phyloP scores from a whole-genome alignment of 495 filamentous ascomycete species.

The Penicillium canescens region DNA sequence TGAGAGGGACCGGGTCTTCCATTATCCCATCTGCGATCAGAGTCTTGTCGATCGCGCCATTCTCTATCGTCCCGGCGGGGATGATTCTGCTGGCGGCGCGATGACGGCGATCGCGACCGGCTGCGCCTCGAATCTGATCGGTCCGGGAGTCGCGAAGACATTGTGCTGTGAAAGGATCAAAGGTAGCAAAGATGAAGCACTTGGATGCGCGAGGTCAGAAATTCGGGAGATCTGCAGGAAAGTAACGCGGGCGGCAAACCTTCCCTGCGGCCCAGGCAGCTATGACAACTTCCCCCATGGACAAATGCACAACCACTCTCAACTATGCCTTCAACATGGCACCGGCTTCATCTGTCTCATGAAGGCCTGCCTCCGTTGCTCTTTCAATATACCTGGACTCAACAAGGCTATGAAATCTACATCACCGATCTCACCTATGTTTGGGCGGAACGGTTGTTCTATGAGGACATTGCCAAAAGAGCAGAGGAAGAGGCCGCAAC shows the following conservation, averaged over 20 bases:
- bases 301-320: background rate
- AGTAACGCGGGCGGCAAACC: conserved; percentile 32
- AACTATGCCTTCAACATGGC: conserved; percentile 44
- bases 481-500: conserved; percentile 67
- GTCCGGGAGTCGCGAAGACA: conserved; percentile 37
- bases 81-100: conserved; percentile 42
- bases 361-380: conserved; percentile 50
- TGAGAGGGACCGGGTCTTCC: conserved; percentile 22
- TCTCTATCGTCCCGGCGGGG: conserved; percentile 37
- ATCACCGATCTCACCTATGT: conserved; percentile 82
- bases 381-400: conserved; percentile 50
- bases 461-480: conserved; percentile 61
- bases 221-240: conserved; percentile 25
- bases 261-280: conserved; percentile 22
- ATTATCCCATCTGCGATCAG: conserved; percentile 20
- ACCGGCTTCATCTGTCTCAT: conserved; percentile 25
- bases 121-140: conserved; percentile 34
- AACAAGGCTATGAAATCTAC: conserved; percentile 65
- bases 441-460: conserved; percentile 76
- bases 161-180: conserved; percentile 9
- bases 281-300: conserved; percentile 1
- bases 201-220: conserved; percentile 17
- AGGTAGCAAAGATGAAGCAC: conserved; percentile 1
- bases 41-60: conserved; percentile 26
- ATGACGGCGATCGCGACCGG: conserved; percentile 46